phyloP scores from a whole-genome alignment of 305 asterid genomes.

The Stenogyne calaminthoides region DNA sequence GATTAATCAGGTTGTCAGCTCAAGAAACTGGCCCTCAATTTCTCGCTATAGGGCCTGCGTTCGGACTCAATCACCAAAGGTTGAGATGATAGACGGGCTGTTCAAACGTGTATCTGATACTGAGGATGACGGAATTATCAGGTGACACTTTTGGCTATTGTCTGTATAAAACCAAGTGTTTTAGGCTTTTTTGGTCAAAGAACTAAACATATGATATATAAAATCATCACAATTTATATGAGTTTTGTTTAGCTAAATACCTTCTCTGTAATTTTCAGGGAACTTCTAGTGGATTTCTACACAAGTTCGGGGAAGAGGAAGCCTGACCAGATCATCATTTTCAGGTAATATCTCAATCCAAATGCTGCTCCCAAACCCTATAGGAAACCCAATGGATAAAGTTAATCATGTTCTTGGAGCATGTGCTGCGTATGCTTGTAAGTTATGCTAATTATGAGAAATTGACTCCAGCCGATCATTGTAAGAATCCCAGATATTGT shows the following conservation, averaged over 20 bases:
- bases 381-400: background rate
- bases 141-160: slow-evolving; percentile 41
- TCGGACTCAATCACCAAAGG: slow-evolving; percentile 77
- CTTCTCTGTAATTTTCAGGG: slow-evolving; percentile 44
- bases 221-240: background rate
- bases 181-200: background rate
- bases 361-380: background rate
- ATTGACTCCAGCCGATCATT: background rate
- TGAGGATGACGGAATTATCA: slow-evolving; percentile 76
- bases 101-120: slow-evolving; percentile 56
- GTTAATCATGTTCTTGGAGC: background rate
- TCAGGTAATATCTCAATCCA: slow-evolving; percentile 43
- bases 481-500: background rate
- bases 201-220: background rate
- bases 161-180: background rate
- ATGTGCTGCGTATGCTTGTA: slow-evolving; percentile 2
- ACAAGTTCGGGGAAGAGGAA: slow-evolving; percentile 53
- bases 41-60: slow-evolving; percentile 82
- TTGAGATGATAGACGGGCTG: slow-evolving; percentile 78
- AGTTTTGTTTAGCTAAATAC: background rate
- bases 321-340: slow-evolving; percentile 67
- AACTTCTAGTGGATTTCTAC: slow-evolving; percentile 57
- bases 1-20: slow-evolving; percentile 68
- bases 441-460: background rate
- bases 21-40: slow-evolving; percentile 78